Base-by-base conservation (phyloP, 805 yeast genomes). In the Saturnispora diversa region DNA sequence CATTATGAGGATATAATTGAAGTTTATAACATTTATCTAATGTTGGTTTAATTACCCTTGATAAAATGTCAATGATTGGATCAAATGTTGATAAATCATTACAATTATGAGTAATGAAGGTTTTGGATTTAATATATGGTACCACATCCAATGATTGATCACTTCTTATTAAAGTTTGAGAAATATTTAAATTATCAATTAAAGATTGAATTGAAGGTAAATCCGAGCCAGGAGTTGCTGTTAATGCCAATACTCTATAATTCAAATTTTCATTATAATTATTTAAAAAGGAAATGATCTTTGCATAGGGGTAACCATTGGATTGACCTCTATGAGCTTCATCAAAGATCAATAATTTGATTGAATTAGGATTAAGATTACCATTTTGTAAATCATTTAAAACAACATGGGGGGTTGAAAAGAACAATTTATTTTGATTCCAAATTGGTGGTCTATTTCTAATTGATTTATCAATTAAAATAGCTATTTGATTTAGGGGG, bases 281-380 rank as follows among this genome's bases (percentile, higher is more conserved):
- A 22, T 71, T 69, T 10, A 84, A 57, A 50, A 75, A 78, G 46
- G 74, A 66, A 2, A 84, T 84, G n/a, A 90, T 88, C 42, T 83
- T 81, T 35, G 80, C 80, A 53, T 90, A 90, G 1, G 97, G 83
- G 55, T 87, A 88, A 40, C 96, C 38, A 80, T 80, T 0, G 97
- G n/a, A n/a, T n/a, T n/a, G n/a, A n/a, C n/a, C 87, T 36, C 95
- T 67, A 59, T 92, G 99, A 0, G 98, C 97, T 63, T 92, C 99
- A 62, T 92, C 99, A 19, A 92, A 70, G 2, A 92, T 90, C 32
- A 94, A 51, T 39, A 92, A 74, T 0, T 76, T 81, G 11, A 92
- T 66, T 19, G 72, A 70, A 48, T 75, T 80, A 0, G 97, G 95
- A 53, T 85, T 76, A 19, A 90, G 62, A 2, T 74, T 63, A 0